phyloP scores from a whole-genome alignment of 495 filamentous ascomycete species.

The Parachaetomium inaequale region DNA sequence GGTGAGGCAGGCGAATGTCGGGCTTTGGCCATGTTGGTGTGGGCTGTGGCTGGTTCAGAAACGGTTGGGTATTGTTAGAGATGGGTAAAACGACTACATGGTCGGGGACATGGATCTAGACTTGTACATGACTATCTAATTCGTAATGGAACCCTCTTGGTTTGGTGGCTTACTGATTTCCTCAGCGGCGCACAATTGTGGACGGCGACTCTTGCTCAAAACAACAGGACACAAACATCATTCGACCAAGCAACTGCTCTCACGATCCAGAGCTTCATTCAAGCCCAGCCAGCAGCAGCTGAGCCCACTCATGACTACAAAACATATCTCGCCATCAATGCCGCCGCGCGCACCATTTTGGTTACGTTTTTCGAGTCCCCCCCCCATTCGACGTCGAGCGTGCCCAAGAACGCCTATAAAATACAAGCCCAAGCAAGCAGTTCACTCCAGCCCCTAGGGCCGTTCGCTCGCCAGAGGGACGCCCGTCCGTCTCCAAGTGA shows the following conservation, averaged over 20 bases:
- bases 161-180: background rate
- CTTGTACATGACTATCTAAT: background rate
- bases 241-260: background rate
- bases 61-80: background rate
- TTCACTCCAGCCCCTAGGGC: background rate
- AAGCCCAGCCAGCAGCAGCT: background rate
- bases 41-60: background rate
- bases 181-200: background rate
- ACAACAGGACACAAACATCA: background rate
- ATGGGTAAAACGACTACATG: background rate
- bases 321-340: background rate
- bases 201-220: background rate
- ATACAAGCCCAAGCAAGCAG: background rate
- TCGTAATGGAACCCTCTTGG: background rate
- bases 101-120: background rate
- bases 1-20: background rate
- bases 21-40: background rate
- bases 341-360: background rate
- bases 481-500: background rate
- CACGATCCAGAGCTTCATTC: background rate
- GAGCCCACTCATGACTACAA: background rate
- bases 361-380: background rate
- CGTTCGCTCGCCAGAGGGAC: conserved; percentile 1
- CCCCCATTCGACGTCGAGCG: background rate
- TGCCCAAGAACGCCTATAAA: conserved; percentile 4